These are phyloP conservation scores for Aureobasidium sp. DNA, from an alignment of 2,329 filamentous ascomycete genomes.

Conservation along the genomic window DNA sequence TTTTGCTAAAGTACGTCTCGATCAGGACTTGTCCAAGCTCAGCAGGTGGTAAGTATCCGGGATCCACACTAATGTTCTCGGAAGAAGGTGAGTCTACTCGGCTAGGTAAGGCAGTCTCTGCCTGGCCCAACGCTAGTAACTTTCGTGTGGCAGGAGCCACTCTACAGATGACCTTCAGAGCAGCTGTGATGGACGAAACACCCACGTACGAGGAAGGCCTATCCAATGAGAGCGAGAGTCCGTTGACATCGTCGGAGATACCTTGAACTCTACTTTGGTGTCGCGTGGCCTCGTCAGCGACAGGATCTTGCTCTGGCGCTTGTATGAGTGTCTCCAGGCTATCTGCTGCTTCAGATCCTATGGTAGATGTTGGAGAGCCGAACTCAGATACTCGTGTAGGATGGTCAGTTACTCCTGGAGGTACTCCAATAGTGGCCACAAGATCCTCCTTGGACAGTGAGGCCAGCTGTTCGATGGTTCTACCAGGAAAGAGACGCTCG, in stretches of 20 bases:
- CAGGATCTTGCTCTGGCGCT: slow-evolving; percentile 54
- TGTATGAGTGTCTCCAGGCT: slow-evolving; percentile 57
- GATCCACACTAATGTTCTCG: slow-evolving; percentile 13
- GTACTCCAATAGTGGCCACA: slow-evolving; percentile 24
- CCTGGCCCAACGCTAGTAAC: slow-evolving; percentile 20
- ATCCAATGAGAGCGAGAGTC: slow-evolving; percentile 24
- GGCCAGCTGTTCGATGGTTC: slow-evolving; percentile 32
- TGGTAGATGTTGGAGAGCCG: neutral
- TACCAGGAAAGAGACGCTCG: slow-evolving; percentile 34
- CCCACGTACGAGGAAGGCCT: slow-evolving; percentile 25
- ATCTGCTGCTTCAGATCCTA: slow-evolving; percentile 39
- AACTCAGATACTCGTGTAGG: neutral
- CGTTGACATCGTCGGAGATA: slow-evolving; percentile 28
- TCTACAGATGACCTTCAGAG: slow-evolving; percentile 26
- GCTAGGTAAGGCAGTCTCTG: slow-evolving; percentile 22
- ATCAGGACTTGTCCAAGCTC: slow-evolving; percentile 23
- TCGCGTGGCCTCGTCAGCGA: slow-evolving; percentile 54
- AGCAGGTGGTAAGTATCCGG: slow-evolving; percentile 19
- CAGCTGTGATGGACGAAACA: slow-evolving; percentile 25
- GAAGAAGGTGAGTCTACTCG: slow-evolving; percentile 21
- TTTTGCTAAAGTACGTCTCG: slow-evolving; percentile 25
- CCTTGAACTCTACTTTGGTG: slow-evolving; percentile 35
- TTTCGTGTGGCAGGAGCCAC: slow-evolving; percentile 22
- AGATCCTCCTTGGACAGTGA: slow-evolving; percentile 36
- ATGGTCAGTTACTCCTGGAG: neutral